A percentile compares a stretch with the other conserved stretches of the same genome.
Evolutionary conservation across 2,329 filamentous ascomycete species (phyloP).

Genomic region (Madurella mycetomatis): DNA sequence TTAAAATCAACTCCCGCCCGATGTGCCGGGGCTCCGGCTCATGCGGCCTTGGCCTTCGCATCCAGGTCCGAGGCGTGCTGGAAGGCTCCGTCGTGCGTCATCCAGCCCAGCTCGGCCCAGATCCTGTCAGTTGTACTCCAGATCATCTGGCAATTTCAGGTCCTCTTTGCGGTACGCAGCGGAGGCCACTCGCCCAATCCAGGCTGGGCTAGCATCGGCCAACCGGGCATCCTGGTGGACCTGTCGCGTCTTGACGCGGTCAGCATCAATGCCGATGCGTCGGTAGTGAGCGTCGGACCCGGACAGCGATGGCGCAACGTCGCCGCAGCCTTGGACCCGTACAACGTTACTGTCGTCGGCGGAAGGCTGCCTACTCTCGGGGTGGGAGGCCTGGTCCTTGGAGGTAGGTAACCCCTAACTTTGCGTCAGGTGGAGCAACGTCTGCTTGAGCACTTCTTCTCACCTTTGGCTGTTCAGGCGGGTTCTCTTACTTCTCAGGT

Average conservation of each 20-base stretch:
- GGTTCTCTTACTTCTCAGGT: neutral
- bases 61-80: no score
- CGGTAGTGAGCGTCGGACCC: neutral
- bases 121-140: neutral
- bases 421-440: no score
- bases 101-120: neutral
- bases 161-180: neutral
- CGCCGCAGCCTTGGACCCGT: neutral
- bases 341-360: neutral
- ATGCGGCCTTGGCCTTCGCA: no score
- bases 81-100: no score
- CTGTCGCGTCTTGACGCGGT: neutral
- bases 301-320: neutral
- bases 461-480: neutral
- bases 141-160: neutral
- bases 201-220: neutral
- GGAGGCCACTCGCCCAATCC: slow-evolving; percentile 1
- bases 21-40: no score
- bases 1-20: no score
- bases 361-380: neutral
- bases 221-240: neutral
- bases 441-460: no score
- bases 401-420: neutral
- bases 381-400: neutral
- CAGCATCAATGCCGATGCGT: neutral